These are phyloP conservation scores for Cladosporium sp. DNA, from an alignment of 2,329 filamentous ascomycete species.

Conservation along the genomic window DNA sequence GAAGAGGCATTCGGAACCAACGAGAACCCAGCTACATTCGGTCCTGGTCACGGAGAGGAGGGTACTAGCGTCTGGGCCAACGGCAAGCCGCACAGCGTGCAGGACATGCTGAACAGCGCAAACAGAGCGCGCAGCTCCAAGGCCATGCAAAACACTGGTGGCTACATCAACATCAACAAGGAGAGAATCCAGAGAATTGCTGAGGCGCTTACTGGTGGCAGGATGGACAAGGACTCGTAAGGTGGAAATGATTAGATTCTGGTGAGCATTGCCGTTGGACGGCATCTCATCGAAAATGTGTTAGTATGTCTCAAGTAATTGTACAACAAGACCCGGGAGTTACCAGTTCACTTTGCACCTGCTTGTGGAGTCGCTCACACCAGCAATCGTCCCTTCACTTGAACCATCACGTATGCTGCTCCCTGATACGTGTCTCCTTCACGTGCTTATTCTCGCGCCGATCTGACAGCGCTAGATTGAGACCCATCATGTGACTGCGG, in stretches of 20 bases:
- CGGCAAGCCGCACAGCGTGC: slow-evolving; percentile 44
- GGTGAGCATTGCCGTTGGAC: background rate
- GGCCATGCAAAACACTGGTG: slow-evolving; percentile 32
- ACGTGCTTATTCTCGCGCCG: no score
- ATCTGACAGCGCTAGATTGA: no score
- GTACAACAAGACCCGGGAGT: background rate
- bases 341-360: background rate
- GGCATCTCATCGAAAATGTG: background rate
- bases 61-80: slow-evolving; percentile 48
- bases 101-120: slow-evolving; percentile 42
- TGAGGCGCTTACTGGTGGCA: slow-evolving; percentile 65
- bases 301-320: slow-evolving; percentile 9
- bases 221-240: slow-evolving; percentile 37
- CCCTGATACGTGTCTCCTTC: no score
- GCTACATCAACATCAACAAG: slow-evolving; percentile 45
- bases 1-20: slow-evolving; percentile 70
- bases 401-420: no score
- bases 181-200: slow-evolving; percentile 60
- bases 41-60: slow-evolving; percentile 15
- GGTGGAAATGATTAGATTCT: background rate
- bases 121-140: slow-evolving; percentile 27
- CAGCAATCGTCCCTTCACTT: no score
- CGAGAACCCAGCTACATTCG: slow-evolving; percentile 35
- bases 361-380: no score
- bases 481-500: no score